Percentiles rank a stretch among this genome's conserved stretches.
Evolutionary conservation across 768 basidiomycete genomes (phyloP).

Genomic region (Coprinopsis cinerea): DNA sequence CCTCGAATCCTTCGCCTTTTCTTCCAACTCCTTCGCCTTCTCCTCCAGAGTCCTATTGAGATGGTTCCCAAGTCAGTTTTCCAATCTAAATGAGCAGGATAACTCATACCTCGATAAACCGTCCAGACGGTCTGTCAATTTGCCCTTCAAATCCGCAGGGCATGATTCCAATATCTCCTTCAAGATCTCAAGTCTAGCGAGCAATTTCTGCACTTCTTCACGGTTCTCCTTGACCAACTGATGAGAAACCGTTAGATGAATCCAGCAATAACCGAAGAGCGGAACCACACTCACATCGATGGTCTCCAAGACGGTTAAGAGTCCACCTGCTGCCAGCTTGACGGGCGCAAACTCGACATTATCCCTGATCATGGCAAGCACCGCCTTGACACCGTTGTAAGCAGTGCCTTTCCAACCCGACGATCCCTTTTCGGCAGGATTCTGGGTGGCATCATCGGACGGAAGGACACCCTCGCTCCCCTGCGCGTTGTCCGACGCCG

Average conservation of each 20-base stretch:
- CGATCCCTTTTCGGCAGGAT: too few species aligned
- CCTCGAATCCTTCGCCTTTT: neutral
- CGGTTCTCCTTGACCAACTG: neutral
- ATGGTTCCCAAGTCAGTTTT: neutral
- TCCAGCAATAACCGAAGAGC: neutral
- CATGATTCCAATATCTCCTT: neutral
- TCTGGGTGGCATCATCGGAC: too few species aligned
- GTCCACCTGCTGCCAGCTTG: too few species aligned
- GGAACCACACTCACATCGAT: neutral
- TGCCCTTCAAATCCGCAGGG: neutral
- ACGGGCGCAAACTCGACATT: too few species aligned
- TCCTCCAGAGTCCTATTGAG: neutral
- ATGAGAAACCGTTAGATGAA: constrained; percentile 10
- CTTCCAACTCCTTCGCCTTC: neutral
- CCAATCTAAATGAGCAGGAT: neutral
- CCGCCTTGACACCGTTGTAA: too few species aligned
- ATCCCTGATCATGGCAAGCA: too few species aligned
- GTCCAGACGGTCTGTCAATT: neutral
- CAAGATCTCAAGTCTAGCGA: neutral
- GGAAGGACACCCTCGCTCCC: too few species aligned
- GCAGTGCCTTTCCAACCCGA: too few species aligned
- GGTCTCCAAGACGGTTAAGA: too few species aligned
- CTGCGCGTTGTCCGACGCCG: too few species aligned
- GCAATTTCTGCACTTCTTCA: constrained; percentile 30
- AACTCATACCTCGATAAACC: neutral